phyloP scores from a whole-genome alignment of 345 rosid species.

The Linum lewisii region DNA sequence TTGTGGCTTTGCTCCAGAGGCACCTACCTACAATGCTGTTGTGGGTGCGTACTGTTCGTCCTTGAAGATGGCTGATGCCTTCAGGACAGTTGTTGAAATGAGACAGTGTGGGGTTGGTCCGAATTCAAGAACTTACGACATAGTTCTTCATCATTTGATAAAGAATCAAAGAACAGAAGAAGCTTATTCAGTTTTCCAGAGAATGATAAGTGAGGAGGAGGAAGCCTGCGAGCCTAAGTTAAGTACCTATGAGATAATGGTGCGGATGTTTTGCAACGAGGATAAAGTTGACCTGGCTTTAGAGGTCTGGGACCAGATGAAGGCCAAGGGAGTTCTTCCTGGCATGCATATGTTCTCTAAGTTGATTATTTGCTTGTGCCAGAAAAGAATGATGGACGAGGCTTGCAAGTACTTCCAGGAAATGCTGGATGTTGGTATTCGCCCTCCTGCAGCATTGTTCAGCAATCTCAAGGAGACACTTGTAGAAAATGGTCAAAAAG shows the following conservation, averaged over 20 bases:
- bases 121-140: slow-evolving; percentile 64
- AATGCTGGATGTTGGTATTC: slow-evolving; percentile 79
- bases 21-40: slow-evolving; percentile 75
- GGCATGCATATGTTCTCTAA: slow-evolving; percentile 85
- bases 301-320: slow-evolving; percentile 67
- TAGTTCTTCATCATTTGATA: slow-evolving; percentile 60
- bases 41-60: slow-evolving; percentile 76
- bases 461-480: slow-evolving; percentile 69
- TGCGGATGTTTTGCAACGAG: slow-evolving; percentile 76
- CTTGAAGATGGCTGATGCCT: slow-evolving; percentile 40
- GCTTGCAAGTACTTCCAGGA: slow-evolving; percentile 78
- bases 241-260: slow-evolving; percentile 70
- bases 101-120: slow-evolving; percentile 45
- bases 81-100: slow-evolving; percentile 58
- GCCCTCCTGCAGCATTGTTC: slow-evolving; percentile 67
- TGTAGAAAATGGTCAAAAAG: slow-evolving; percentile 46
- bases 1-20: slow-evolving; percentile 48
- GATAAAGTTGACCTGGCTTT: slow-evolving; percentile 55
- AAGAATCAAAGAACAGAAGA: slow-evolving; percentile 37
- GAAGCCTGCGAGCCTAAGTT: slow-evolving; percentile 43
- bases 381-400: slow-evolving; percentile 48
- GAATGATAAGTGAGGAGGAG: slow-evolving; percentile 27
- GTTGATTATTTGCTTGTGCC: slow-evolving; percentile 48
- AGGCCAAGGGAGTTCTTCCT: slow-evolving; percentile 59
- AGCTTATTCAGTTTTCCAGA: slow-evolving; percentile 51